A percentile compares a stretch with the other conserved stretches of the same genome.
Conservation (phyloP, 192 early-diverging fungal species). For the Coemansia sp. region DNA sequence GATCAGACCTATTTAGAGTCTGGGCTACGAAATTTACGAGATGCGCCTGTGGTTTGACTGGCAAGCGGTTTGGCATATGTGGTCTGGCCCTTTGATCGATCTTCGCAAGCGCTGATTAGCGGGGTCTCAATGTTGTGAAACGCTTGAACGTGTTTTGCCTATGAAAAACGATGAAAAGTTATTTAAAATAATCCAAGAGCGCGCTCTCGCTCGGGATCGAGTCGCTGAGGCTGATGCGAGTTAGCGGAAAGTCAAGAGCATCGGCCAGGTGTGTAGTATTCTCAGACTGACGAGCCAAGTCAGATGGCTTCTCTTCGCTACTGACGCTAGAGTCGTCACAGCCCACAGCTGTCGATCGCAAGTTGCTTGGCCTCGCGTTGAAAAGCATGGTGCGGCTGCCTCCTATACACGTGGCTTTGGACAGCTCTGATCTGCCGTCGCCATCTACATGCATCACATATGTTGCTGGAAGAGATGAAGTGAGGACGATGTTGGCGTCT, state of each 20-base stretch:
- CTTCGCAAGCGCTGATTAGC: not conserved
- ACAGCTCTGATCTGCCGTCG: slow-evolving; percentile 3
- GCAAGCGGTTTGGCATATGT: not conserved
- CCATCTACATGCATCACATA: slow-evolving; percentile 6
- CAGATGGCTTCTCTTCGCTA: not conserved
- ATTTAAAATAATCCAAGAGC: slow-evolving; percentile 2
- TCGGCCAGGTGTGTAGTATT: not conserved
- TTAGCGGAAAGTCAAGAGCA: not conserved
- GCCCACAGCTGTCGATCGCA: not conserved
- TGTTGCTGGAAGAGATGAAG: slow-evolving; percentile 11
- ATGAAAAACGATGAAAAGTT: not conserved
- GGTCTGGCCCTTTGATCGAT: not conserved
- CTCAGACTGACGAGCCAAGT: not conserved
- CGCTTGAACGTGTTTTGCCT: not conserved
- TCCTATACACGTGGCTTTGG: not conserved
- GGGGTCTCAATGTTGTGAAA: not conserved
- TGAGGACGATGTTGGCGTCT: slow-evolving; percentile 11
- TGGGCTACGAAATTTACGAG: no score
- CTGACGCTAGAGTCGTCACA: not conserved
- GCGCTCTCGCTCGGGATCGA: slow-evolving; percentile 6
- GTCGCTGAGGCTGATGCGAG: slow-evolving; percentile 4
- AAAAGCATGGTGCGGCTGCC: not conserved
- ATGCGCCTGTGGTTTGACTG: not conserved
- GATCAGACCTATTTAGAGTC: no score
- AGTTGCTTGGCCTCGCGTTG: not conserved